A percentile compares a stretch with the other conserved stretches of the same genome.
Conservation (phyloP, 768 basidiomycete species). For the Rickenella mellea region DNA sequence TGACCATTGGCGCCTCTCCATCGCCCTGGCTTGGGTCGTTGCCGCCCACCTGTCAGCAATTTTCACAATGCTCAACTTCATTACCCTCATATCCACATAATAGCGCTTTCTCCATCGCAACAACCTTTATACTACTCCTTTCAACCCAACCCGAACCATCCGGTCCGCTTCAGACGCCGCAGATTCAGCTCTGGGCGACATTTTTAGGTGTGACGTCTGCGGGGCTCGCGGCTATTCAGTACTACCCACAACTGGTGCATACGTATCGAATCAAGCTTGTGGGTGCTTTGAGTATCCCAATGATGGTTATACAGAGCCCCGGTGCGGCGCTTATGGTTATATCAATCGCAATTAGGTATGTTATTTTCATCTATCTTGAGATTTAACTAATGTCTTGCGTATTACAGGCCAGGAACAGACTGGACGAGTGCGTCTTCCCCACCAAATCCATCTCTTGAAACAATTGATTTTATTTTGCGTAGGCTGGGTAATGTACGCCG, state of each 20-base stretch:
- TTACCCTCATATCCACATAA: constrained; percentile 5
- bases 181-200: constrained; percentile 60
- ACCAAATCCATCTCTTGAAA: not conserved
- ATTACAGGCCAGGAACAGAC: constrained; percentile 60
- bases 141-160: constrained; percentile 30
- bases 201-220: constrained; percentile 82
- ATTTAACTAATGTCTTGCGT: constrained; percentile 1
- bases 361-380: constrained; percentile 1
- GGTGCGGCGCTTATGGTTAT: constrained; percentile 82
- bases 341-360: constrained; percentile 63
- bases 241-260: constrained; percentile 75
- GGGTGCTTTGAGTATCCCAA: constrained; percentile 87
- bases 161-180: constrained; percentile 25
- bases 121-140: constrained; percentile 53
- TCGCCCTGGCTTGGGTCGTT: constrained; percentile 65
- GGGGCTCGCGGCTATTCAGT: constrained; percentile 73
- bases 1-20: constrained; percentile 69
- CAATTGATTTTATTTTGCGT: constrained; percentile 3
- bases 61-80: constrained; percentile 1
- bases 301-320: constrained; percentile 93
- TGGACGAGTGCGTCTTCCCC: constrained; percentile 58
- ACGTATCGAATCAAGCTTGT: constrained; percentile 77
- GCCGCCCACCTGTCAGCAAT: constrained; percentile 58
- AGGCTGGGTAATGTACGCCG: constrained; percentile 79
- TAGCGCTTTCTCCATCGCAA: constrained; percentile 47